Evolutionary conservation across 768 basidiomycete genomes (phyloP), one percentile per base, ranked within the genome.

Genomic region (Russula sp.): DNA sequence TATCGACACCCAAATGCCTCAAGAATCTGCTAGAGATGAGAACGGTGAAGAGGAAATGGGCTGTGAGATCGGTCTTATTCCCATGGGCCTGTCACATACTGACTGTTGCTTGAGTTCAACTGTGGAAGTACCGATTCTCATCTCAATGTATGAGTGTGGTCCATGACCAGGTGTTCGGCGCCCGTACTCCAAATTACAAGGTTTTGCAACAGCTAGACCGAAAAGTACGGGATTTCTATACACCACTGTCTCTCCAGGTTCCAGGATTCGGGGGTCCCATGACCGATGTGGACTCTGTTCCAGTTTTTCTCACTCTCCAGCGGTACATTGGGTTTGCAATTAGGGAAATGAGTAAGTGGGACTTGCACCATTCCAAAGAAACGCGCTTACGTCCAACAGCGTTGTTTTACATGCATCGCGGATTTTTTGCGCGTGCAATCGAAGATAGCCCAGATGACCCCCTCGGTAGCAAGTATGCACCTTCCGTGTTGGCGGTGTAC

Each of bases 341-440:
- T 67, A 83, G 79, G 72, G 87, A 89, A 73, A 87, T 87, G 42
- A 81, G 87, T 85, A 69, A 69, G 81, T 24, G 13, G 16, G n/a
- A 46, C 52, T 53, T 44, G 36, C 22, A 38, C 34, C 32, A 26
- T 53, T 8, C 10, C 30, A 40, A 64, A 24, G 5, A 4, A 44
- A 34, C 24, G 28, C 26, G 8, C 59, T 58, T 24, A 67, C 50
- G 18, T 42, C 22, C 1, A 28, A 28, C 65, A 87, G 86, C 83
- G 14, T 73, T 88, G 32, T 87, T 89, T 70, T 88, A 88, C 68
- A 84, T 89, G 79, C 87, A 89, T 73, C 80, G 87, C 54, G 86
- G 86, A 7, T 89, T 85, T 77, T 89, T 89, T 70, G 87, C 86
- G 1, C 83, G 84, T 62, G 86, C 87, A 0, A 72, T 89, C 61